phyloP scores from a whole-genome alignment of 805 yeast species.

The Sugiyamaella qingdaonensis region DNA sequence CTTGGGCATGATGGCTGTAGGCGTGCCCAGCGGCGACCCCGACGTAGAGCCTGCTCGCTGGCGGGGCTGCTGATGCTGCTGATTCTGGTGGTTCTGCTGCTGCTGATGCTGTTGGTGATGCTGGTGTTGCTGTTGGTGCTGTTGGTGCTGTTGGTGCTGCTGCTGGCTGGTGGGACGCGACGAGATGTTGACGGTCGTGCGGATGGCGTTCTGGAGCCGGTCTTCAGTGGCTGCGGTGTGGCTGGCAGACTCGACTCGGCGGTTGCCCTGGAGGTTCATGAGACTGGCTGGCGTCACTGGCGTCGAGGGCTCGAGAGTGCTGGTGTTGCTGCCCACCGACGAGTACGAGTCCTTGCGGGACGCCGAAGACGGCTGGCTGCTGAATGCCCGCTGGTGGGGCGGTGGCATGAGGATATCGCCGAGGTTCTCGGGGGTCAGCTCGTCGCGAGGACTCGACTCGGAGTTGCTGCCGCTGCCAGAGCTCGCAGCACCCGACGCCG shows the following conservation, averaged over 20 bases:
- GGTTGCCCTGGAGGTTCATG: constrained; percentile 28
- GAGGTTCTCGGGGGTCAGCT: constrained; percentile 17
- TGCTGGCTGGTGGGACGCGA: constrained; percentile 4
- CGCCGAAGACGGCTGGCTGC: background rate
- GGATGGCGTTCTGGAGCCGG: constrained; percentile 21
- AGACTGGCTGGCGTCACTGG: constrained; percentile 34
- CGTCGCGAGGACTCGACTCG: constrained; percentile 13
- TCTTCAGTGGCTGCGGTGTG: constrained; percentile 13
- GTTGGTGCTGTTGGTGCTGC: background rate
- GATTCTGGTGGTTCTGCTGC: background rate
- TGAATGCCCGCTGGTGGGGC: constrained; percentile 6
- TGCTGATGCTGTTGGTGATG: background rate
- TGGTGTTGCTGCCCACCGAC: constrained; percentile 6
- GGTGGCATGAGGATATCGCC: constrained; percentile 20
- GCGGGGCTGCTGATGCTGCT: background rate
- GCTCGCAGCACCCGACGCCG: background rate
- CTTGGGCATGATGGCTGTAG: constrained; percentile 18
- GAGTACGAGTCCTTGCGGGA: constrained; percentile 7
- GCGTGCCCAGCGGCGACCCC: constrained; percentile 11
- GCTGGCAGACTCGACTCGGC: constrained; percentile 15
- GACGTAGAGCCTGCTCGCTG: constrained; percentile 7
- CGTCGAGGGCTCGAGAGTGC: constrained; percentile 14
- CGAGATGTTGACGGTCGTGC: constrained; percentile 19
- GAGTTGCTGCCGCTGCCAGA: constrained; percentile 1
- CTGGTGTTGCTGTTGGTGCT: background rate